These are phyloP conservation scores for Teunomyces lycoperdinae DNA, from an alignment of 805 yeast species.

Conservation along the genomic window DNA sequence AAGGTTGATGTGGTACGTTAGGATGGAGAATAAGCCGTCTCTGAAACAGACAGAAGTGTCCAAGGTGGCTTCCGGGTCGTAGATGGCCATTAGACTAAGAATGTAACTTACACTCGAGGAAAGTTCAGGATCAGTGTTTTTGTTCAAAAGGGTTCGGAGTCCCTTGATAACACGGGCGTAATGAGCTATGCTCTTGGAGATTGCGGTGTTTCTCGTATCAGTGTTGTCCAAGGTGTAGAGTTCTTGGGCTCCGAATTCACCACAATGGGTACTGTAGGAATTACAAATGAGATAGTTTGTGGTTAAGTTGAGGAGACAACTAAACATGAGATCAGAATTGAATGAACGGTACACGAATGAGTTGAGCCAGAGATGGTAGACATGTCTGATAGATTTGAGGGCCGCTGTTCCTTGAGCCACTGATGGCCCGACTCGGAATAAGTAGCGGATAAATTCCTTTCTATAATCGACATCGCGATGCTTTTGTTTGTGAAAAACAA, in stretches of 20 bases:
- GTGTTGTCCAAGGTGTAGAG: slow-evolving; percentile 5
- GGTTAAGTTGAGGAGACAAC: slow-evolving; percentile 36
- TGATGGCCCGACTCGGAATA: neutral
- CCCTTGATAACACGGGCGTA: slow-evolving; percentile 36
- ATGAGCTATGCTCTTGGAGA: slow-evolving; percentile 33
- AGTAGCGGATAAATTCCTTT: neutral
- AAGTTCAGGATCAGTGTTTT: slow-evolving; percentile 26
- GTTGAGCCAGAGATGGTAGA: slow-evolving; percentile 33
- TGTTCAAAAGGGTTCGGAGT: slow-evolving; percentile 27
- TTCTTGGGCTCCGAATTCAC: too few species aligned
- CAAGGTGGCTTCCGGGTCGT: slow-evolving; percentile 41
- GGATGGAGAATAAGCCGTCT: slow-evolving; percentile 38
- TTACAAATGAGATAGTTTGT: slow-evolving; percentile 38
- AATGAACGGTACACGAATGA: slow-evolving; percentile 27
- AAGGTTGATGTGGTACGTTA: slow-evolving; percentile 22
- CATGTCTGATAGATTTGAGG: slow-evolving; percentile 24
- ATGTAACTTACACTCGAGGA: slow-evolving; percentile 36
- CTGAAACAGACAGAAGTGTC: slow-evolving; percentile 36
- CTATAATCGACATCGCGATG: neutral
- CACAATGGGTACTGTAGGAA: slow-evolving; percentile 13
- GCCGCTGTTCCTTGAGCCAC: slow-evolving; percentile 23
- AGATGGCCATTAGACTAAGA: slow-evolving; percentile 38
- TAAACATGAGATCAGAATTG: slow-evolving; percentile 27
- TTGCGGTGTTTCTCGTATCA: slow-evolving; percentile 22
- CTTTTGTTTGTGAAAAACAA: neutral